Evolutionary conservation across 78 protist species (phyloP), one percentile per base, ranked within the genome.

Genomic region (Creolimax fragrantissima): DNA sequence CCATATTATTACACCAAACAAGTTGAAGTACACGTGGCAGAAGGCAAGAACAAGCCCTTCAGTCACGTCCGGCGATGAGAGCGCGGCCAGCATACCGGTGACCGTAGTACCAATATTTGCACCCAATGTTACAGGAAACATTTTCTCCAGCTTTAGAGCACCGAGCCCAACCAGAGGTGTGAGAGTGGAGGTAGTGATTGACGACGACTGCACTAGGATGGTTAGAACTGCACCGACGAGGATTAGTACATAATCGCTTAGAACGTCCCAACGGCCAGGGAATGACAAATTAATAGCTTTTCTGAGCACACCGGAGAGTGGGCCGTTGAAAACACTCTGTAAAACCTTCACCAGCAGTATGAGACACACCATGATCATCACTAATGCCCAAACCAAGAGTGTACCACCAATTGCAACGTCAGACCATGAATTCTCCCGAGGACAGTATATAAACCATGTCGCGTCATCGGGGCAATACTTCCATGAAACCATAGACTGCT

Each of bases 41-140:
- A 90, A 90, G 5, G 92, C 92, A 6, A 90, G 44, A 11, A 81
- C 5, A 6, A 90, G 85, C 6, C 83, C 47, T 5, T 2, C 41
- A 35, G 7, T 35, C 43, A 7, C 86, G 7, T 45, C 86, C 32
- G 7, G 36, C 4, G 41, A 45, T 11, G 92, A 90, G 43, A 90
- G 84, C 44, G 85, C 85, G 4, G 92, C 3, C 83, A 90, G 32
- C 35, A 90, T 45, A n/a, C 84, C 37, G 5, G 92, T 90, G 42
- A 90, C 4, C 5, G 92, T 90, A 3, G 92, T 90, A 44, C 92
- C 92, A 41, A 90, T 2, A 90, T 90, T 90, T 2, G 92, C 47
- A 32, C 92, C 92, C n/a, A 90, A 86, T 39, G 85, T 44, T 35
- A 90, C 17, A 11, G 92, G 92, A 41, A 43, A 90, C 81, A 90